Base-by-base conservation (phyloP, 768 basidiomycete species). In the Leccinum aurantiacum region DNA sequence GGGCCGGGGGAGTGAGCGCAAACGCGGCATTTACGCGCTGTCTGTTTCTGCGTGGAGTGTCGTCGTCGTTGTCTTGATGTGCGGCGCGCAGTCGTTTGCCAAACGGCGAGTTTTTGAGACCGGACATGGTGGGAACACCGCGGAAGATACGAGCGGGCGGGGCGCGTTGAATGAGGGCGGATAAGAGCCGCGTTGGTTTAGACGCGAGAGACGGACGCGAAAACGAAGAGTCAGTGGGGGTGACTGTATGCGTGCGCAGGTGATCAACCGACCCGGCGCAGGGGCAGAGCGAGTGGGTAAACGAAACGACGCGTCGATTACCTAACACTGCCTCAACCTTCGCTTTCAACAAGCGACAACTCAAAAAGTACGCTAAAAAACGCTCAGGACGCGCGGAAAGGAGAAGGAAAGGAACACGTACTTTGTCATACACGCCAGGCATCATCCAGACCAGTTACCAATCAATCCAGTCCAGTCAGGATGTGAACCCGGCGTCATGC, bases 41-140 rank as follows among this genome's bases (percentile, higher is more conserved):
- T 44, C 84, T 77, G 64, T 75, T 82, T 65, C 83, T 76, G 56
- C 82, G 72, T 0, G 82, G 83, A 3, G 79, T 73, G 54, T 86
- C 84, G 60, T 88, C 87, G 22, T 73, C 74, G 29, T 63, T 46
- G 67, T 89, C 86, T 66, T 82, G 79, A 61, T 88, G 85, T 4
- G 86, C 81, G 14, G 87, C 87, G 47, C 90, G 85, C n/a, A 92
- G 80, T 13, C 90, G 85, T 69, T 91, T 92, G 47, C 89, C 90
- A 75, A 90, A 92, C 1, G 88, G 88, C 68, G 90, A 91, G 75
- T 91, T 91, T 79, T 89, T 90, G 75, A 91, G 82, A 57, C 84
- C 84, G 59, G 89, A 86, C 89, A 90, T 90, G 51, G 56, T 48
- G 49, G 44, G 59, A 15, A 14, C 15, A 51, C 38, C 48, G 33